A percentile compares a stretch with the other conserved stretches of the same genome.
These are phyloP conservation scores for Diaporthe citriasiana DNA, from an alignment of 2,329 filamentous ascomycete species.

Conservation along the genomic window DNA sequence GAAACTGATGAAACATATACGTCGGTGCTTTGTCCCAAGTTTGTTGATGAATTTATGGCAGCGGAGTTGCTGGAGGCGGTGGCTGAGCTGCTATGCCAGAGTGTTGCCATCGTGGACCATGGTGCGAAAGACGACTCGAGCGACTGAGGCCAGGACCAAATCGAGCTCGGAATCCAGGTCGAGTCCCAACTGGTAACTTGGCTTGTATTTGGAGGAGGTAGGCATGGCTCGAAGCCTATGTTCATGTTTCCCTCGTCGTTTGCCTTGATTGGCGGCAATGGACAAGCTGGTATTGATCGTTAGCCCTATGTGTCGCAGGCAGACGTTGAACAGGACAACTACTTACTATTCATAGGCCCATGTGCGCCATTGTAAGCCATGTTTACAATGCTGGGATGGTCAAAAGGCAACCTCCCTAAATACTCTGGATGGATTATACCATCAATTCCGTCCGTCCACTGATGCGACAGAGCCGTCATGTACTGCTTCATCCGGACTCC, in stretches of 20 bases:
- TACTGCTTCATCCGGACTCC: constrained; percentile 29
- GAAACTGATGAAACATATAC: not conserved
- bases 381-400: constrained; percentile 20
- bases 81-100: not conserved
- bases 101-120: constrained; percentile 6
- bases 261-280: not conserved
- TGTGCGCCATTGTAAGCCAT: constrained; percentile 28
- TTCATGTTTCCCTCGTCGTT: not conserved
- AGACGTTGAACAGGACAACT: too few species aligned
- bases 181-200: constrained; percentile 26
- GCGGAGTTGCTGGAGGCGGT: not conserved
- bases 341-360: constrained; percentile 24
- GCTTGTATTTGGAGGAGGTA: constrained; percentile 14
- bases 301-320: not conserved
- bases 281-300: not conserved
- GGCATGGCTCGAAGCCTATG: not conserved
- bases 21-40: not conserved
- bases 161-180: not conserved
- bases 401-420: not conserved
- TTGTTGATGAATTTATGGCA: not conserved
- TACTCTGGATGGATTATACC: constrained; percentile 1
- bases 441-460: constrained; percentile 16
- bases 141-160: not conserved
- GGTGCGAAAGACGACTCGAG: not conserved
- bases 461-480: constrained; percentile 20